Evolutionary conservation across 2,329 filamentous ascomycete species (phyloP).

Genomic region (Amylocarpus encephaloides): DNA sequence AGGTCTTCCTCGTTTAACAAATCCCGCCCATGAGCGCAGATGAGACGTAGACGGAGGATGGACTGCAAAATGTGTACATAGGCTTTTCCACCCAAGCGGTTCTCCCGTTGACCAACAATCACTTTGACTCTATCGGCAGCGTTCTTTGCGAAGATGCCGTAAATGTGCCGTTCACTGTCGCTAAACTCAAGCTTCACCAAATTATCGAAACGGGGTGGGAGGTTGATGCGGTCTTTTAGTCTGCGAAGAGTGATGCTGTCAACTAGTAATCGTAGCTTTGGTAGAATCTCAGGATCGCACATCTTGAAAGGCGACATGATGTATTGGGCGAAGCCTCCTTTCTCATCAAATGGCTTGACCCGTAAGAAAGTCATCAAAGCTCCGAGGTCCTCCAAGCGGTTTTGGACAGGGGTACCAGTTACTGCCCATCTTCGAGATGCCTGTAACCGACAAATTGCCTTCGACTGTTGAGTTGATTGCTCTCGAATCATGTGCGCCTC

Average conservation of each 20-base stretch:
- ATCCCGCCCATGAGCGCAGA: constrained; percentile 92
- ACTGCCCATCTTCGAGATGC: constrained; percentile 88
- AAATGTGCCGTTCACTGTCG: constrained; percentile 66
- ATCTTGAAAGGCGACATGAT: constrained; percentile 83
- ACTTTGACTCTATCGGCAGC: constrained; percentile 74
- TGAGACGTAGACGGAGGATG: constrained; percentile 79
- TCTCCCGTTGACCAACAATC: constrained; percentile 58
- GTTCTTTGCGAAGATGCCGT: constrained; percentile 78
- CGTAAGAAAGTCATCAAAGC: constrained; percentile 81
- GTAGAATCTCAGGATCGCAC: constrained; percentile 75
- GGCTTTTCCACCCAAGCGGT: constrained; percentile 71
- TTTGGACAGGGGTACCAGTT: constrained; percentile 95
- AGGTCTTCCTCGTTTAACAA: constrained; percentile 80
- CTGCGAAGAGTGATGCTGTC: constrained; percentile 91
- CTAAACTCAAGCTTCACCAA: constrained; percentile 71
- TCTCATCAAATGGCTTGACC: constrained; percentile 77
- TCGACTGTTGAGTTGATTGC: constrained; percentile 72
- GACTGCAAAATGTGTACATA: constrained; percentile 91
- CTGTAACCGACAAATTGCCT: constrained; percentile 72
- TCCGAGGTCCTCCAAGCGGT: constrained; percentile 82
- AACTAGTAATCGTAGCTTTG: constrained; percentile 80
- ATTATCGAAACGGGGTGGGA: constrained; percentile 68
- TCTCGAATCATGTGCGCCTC: constrained; percentile 95
- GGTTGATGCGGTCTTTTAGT: constrained; percentile 82
- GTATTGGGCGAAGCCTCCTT: constrained; percentile 66